These are phyloP conservation scores for Tremella fuciformis DNA, from an alignment of 768 basidiomycete species.

Conservation along the genomic window DNA sequence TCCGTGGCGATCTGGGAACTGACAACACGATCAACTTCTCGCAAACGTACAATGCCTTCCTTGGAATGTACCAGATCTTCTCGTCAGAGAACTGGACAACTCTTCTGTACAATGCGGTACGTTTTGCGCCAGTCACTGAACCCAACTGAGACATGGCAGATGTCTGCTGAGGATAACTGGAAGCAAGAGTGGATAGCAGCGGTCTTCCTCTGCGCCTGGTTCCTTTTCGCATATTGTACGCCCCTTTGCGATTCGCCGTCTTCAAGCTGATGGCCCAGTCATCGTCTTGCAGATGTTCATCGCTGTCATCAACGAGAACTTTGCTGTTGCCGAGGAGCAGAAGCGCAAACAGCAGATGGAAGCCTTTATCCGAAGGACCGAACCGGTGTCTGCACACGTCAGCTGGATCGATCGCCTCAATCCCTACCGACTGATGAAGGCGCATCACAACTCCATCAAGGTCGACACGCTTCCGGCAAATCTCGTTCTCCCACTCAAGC, in stretches of 20 bases:
- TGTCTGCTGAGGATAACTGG: constrained; percentile 61
- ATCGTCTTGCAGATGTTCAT: constrained; percentile 94
- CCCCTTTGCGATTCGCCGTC: constrained; percentile 13
- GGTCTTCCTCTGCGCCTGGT: constrained; percentile 75
- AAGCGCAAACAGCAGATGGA: constrained; percentile 79
- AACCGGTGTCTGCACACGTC: constrained; percentile 52
- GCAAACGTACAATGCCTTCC: constrained; percentile 76
- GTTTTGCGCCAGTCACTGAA: constrained; percentile 47
- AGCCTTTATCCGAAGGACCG: constrained; percentile 58
- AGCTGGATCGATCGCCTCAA: constrained; percentile 75
- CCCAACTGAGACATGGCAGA: constrained; percentile 48
- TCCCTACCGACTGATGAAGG: constrained; percentile 79
- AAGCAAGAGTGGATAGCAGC: constrained; percentile 70
- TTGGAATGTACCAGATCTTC: constrained; percentile 79
- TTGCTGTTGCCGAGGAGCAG: constrained; percentile 82
- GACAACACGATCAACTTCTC: constrained; percentile 67
- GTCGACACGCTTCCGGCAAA: constrained; percentile 70
- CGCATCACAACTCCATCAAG: constrained; percentile 68
- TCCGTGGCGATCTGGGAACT: constrained; percentile 73
- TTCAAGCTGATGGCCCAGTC: constrained; percentile 56
- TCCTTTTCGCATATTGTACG: constrained; percentile 88
- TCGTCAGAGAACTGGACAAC: constrained; percentile 80
- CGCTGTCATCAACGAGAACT: constrained; percentile 93
- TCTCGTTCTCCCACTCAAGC: constrained; percentile 74
- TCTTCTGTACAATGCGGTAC: constrained; percentile 31